These are phyloP conservation scores for Geranium rotundifolium DNA, from an alignment of 345 rosid genomes.

Conservation along the genomic window DNA sequence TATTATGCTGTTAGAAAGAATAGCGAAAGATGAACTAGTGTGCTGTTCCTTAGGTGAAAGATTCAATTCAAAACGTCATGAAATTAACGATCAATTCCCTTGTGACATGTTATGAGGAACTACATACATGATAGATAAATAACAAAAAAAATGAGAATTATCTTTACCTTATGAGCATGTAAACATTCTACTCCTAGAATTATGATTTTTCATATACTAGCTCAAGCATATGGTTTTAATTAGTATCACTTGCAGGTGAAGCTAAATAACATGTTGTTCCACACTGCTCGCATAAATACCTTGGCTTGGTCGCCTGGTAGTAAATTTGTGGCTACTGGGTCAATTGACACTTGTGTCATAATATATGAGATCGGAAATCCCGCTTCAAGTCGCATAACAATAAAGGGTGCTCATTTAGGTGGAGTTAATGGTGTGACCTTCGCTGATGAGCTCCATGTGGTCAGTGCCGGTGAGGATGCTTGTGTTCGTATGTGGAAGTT, in stretches of 20 bases:
- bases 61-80: too few relatives aligned
- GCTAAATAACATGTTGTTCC: conserved; percentile 82
- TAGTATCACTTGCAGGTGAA: conserved; percentile 34
- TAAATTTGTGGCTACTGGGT: conserved; percentile 69
- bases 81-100: too few relatives aligned
- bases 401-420: conserved; percentile 82
- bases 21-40: too few relatives aligned
- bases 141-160: too few relatives aligned
- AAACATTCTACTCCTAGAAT: background rate
- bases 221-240: background rate
- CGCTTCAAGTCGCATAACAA: conserved; percentile 52
- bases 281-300: conserved; percentile 76
- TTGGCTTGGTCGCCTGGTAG: conserved; percentile 84
- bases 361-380: conserved; percentile 71
- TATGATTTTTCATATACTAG: background rate
- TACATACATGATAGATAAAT: too few relatives aligned
- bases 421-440: conserved; percentile 83
- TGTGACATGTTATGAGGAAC: too few relatives aligned
- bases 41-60: too few relatives aligned
- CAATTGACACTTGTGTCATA: conserved; percentile 71
- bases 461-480: conserved; percentile 90
- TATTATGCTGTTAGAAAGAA: too few relatives aligned
- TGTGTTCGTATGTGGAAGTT: conserved; percentile 69
- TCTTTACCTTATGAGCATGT: too few relatives aligned
- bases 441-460: conserved; percentile 41